Percentiles rank a stretch among this genome's conserved stretches.
These are phyloP conservation scores for Nothophoma quercina DNA, from an alignment of 2,329 filamentous ascomycete genomes.

Conservation along the genomic window DNA sequence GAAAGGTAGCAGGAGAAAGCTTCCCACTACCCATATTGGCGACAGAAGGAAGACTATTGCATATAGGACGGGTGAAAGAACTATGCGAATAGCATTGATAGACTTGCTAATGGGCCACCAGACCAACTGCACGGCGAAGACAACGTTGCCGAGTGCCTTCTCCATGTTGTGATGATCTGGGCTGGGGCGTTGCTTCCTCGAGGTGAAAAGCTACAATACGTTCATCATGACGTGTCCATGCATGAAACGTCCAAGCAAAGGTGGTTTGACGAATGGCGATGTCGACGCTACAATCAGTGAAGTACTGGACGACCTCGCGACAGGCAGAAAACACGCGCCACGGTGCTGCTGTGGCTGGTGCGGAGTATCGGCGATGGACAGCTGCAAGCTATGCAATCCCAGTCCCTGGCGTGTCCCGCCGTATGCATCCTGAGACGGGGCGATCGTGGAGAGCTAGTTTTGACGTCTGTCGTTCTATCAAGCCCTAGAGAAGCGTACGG, in stretches of 20 bases:
- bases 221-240: slow-evolving; percentile 17
- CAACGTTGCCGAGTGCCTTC: slow-evolving; percentile 37
- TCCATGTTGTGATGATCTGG: slow-evolving; percentile 34
- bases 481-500: not conserved
- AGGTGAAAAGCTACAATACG: slow-evolving; percentile 10
- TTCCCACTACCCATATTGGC: slow-evolving; percentile 57
- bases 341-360: slow-evolving; percentile 25
- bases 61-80: not conserved
- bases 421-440: slow-evolving; percentile 29
- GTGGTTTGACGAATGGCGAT: not conserved
- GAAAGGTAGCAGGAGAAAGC: slow-evolving; percentile 60
- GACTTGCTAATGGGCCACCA: slow-evolving; percentile 51
- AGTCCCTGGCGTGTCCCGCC: slow-evolving; percentile 30
- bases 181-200: not conserved
- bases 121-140: slow-evolving; percentile 45
- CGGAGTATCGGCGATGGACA: slow-evolving; percentile 28
- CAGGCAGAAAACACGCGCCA: slow-evolving; percentile 8
- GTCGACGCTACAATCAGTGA: not conserved
- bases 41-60: slow-evolving; percentile 42
- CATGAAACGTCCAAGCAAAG: not conserved
- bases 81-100: slow-evolving; percentile 31
- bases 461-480: slow-evolving; percentile 9
- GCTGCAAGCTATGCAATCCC: slow-evolving; percentile 23
- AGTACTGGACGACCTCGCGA: not conserved
- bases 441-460: slow-evolving; percentile 22